Evolutionary conservation across 768 basidiomycete species (phyloP).

Genomic region (Coprinopsis marcescibilis): DNA sequence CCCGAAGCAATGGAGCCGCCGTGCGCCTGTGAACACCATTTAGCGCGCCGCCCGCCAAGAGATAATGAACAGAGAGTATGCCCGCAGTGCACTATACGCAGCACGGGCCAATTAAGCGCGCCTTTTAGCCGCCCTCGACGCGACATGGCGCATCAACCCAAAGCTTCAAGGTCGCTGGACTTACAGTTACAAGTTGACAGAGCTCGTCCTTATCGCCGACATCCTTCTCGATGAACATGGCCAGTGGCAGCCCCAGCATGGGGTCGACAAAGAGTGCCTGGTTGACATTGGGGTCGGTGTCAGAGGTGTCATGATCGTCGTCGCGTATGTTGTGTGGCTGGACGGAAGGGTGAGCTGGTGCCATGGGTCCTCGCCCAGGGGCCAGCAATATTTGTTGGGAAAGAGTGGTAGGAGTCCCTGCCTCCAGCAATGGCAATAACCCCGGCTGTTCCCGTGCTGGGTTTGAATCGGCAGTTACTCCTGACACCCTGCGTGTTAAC

Average conservation of each 20-base stretch:
- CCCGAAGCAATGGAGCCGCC: slow-evolving; percentile 69
- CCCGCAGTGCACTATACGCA: neutral
- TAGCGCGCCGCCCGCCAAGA: too few species aligned
- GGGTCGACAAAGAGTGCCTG: slow-evolving; percentile 71
- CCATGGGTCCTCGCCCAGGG: slow-evolving; percentile 63
- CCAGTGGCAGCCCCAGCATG: slow-evolving; percentile 71
- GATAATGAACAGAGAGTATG: neutral
- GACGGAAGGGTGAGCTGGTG: slow-evolving; percentile 62
- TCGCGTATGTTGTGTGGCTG: slow-evolving; percentile 36
- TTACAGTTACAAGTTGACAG: slow-evolving; percentile 59
- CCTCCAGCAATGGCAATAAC: slow-evolving; percentile 13
- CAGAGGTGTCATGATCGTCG: slow-evolving; percentile 17
- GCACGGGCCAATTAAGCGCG: neutral
- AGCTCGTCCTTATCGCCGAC: slow-evolving; percentile 64
- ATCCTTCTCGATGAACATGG: slow-evolving; percentile 77
- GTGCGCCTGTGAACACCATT: slow-evolving; percentile 67
- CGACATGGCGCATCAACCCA: slow-evolving; percentile 9
- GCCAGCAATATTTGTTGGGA: slow-evolving; percentile 27
- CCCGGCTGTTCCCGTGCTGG: slow-evolving; percentile 17
- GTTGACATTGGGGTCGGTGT: slow-evolving; percentile 29
- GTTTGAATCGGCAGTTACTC: slow-evolving; percentile 9
- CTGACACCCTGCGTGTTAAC: too few species aligned
- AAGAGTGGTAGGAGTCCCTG: slow-evolving; percentile 46
- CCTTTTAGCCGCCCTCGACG: neutral
- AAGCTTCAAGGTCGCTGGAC: slow-evolving; percentile 21